Evolutionary conservation across 768 basidiomycete species (phyloP).

Genomic region (Kwoniella europaea): DNA sequence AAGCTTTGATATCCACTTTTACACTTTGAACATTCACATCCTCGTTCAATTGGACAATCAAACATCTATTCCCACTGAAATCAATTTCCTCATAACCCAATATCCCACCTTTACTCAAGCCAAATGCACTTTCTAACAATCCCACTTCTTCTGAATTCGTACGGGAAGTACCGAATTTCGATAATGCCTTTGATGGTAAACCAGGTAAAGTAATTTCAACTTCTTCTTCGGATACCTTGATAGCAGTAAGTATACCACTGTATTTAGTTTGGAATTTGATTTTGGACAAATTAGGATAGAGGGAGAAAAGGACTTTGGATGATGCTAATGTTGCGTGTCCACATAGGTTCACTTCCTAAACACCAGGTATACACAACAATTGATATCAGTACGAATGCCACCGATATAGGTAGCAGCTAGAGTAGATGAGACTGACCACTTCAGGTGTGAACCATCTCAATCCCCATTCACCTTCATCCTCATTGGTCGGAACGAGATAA

Average conservation of each 20-base stretch:
- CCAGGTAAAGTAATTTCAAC: constrained; percentile 32
- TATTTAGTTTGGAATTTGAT: constrained; percentile 31
- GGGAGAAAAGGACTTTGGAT: constrained; percentile 30
- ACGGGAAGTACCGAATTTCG: background rate
- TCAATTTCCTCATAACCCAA: constrained; percentile 14
- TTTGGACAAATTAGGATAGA: constrained; percentile 13
- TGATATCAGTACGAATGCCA: background rate
- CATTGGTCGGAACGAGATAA: constrained; percentile 27
- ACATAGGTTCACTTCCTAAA: constrained; percentile 40
- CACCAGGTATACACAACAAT: background rate
- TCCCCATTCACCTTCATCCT: constrained; percentile 25
- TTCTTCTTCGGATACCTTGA: background rate
- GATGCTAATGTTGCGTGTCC: constrained; percentile 46
- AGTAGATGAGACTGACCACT: constrained; percentile 19
- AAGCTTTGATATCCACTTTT: constrained; percentile 22
- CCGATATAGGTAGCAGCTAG: background rate
- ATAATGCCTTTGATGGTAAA: background rate
- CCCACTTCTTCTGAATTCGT: background rate
- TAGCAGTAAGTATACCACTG: constrained; percentile 31
- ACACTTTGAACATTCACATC: constrained; percentile 18
- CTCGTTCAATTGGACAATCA: constrained; percentile 22
- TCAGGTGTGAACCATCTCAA: constrained; percentile 45
- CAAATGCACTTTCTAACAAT: background rate
- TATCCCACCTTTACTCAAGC: constrained; percentile 5
- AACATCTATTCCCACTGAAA: constrained; percentile 12